These are phyloP conservation scores for Pistacia vera DNA, from an alignment of 345 rosid genomes.

Conservation along the genomic window DNA sequence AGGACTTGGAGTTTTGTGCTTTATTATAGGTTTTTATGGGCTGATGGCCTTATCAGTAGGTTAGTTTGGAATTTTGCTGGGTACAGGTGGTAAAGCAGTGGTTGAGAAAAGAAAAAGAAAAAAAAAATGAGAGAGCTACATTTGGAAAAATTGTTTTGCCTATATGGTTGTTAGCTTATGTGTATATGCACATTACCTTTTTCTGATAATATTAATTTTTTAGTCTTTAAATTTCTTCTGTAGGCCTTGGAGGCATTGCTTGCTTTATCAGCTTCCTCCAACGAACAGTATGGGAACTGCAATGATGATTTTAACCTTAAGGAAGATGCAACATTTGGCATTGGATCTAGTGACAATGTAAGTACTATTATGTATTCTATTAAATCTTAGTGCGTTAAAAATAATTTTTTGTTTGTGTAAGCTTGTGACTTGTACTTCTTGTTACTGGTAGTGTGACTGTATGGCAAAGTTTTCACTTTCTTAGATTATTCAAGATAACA, in stretches of 20 bases:
- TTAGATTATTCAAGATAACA: background rate
- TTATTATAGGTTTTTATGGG: background rate
- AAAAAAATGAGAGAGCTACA: background rate
- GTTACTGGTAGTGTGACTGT: background rate
- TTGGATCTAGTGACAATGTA: slow-evolving; percentile 55
- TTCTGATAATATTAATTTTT: background rate
- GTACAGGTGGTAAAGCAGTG: background rate
- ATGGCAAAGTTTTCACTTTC: background rate
- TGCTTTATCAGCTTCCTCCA: slow-evolving; percentile 61
- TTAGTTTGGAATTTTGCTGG: background rate
- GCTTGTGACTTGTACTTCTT: slow-evolving; percentile 4
- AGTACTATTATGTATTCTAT: slow-evolving; percentile 29
- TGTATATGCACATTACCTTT: background rate
- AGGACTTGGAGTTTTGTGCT: background rate
- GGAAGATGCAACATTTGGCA: slow-evolving; percentile 29
- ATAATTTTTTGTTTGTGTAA: slow-evolving; percentile 5
- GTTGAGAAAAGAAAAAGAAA: background rate
- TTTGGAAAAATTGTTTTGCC: background rate
- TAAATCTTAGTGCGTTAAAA: background rate
- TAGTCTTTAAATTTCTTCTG: slow-evolving; percentile 10
- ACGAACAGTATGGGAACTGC: slow-evolving; percentile 40
- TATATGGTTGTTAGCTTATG: slow-evolving; percentile 4
- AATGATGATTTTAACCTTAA: slow-evolving; percentile 24
- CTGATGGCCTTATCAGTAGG: background rate
- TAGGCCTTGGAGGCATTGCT: slow-evolving; percentile 83